These are phyloP conservation scores for Dacryopinax spathularia DNA, from an alignment of 768 basidiomycete genomes.

Conservation along the genomic window DNA sequence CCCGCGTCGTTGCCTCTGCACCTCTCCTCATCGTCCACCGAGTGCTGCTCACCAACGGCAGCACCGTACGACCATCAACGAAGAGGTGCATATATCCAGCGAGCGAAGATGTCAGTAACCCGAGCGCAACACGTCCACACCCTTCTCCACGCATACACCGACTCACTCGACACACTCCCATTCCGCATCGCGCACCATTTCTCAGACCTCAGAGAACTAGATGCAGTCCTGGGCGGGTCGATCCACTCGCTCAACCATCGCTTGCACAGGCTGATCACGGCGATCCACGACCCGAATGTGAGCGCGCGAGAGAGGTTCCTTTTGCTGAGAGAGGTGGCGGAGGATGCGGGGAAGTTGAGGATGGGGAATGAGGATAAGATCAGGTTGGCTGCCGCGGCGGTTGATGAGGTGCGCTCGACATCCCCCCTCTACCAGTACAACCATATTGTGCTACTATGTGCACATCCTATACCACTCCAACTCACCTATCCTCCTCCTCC, in stretches of 20 bases:
- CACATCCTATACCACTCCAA: not conserved
- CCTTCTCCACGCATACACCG: slow-evolving; percentile 70
- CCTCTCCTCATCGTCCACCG: too few relatives aligned
- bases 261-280: slow-evolving; percentile 55
- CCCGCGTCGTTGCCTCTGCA: too few relatives aligned
- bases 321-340: slow-evolving; percentile 83
- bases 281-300: slow-evolving; percentile 52
- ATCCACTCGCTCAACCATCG: slow-evolving; percentile 68
- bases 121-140: slow-evolving; percentile 30
- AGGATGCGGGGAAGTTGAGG: slow-evolving; percentile 81
- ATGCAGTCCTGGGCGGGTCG: slow-evolving; percentile 83
- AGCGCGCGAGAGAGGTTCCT: slow-evolving; percentile 49
- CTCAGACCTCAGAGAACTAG: slow-evolving; percentile 93
- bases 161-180: slow-evolving; percentile 86
- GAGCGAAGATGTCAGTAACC: slow-evolving; percentile 20
- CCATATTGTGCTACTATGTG: not conserved
- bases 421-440: too few relatives aligned
- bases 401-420: slow-evolving; percentile 62
- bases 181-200: slow-evolving; percentile 87
- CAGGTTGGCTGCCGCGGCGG: slow-evolving; percentile 79
- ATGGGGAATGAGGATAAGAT: slow-evolving; percentile 97
- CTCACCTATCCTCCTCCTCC: not conserved
- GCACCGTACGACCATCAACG: not conserved
- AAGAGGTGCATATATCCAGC: too few relatives aligned
- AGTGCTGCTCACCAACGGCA: too few relatives aligned